Percentiles rank a stretch among this genome's conserved stretches.
Evolutionary conservation across 192 early-diverging fungal species (phyloP).

Genomic region (Obelidium mucronatum): DNA sequence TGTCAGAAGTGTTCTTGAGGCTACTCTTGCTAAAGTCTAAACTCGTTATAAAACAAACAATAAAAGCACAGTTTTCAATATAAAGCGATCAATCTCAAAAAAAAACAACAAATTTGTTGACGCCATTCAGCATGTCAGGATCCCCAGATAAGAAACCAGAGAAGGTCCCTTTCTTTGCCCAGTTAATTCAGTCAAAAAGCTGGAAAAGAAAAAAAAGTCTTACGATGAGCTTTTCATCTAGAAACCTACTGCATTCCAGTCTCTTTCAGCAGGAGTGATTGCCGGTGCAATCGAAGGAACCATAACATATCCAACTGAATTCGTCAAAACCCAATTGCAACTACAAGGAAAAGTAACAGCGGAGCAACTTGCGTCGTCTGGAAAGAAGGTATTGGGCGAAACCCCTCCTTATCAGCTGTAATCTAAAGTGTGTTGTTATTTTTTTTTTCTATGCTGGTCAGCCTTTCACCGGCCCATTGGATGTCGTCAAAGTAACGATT

Average conservation of each 20-base stretch:
- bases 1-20: conserved; percentile 11
- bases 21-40: conserved; percentile 12
- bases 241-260: conserved; percentile 57
- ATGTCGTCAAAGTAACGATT: conserved; percentile 78
- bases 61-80: no score
- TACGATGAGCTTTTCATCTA: not conserved
- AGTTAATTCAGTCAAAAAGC: no score
- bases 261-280: conserved; percentile 82
- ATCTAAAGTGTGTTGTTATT: not conserved
- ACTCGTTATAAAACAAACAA: no score
- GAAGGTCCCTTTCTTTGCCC: not conserved
- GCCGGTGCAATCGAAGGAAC: conserved; percentile 92
- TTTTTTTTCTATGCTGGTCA: conserved; percentile 13
- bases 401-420: not conserved
- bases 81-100: no score
- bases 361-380: not conserved
- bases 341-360: conserved; percentile 64
- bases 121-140: no score
- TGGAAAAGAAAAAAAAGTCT: not conserved
- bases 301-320: conserved; percentile 95
- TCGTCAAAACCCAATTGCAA: conserved; percentile 96
- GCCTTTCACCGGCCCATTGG: conserved; percentile 79
- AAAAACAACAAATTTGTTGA: no score
- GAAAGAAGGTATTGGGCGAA: conserved; percentile 4
- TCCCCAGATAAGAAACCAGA: not conserved